Base-by-base conservation (phyloP, 495 filamentous ascomycete genomes). In the Aspergillus conjunctus region DNA sequence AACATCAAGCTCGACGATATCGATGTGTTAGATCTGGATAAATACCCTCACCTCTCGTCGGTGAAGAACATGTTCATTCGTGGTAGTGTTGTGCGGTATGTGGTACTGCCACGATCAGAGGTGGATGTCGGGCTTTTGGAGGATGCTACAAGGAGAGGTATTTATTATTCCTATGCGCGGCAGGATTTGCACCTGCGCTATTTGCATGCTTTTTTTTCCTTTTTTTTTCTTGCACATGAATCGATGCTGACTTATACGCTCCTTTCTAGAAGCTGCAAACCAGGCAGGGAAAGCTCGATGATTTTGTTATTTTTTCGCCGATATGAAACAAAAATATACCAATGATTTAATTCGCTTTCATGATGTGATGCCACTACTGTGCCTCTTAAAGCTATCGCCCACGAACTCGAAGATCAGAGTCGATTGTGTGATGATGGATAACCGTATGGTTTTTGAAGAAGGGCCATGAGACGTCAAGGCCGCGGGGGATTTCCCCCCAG, bases 1-100 rank as follows among this genome's bases (percentile, higher is more conserved):
- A 98, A 98, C 79, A 98, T 98, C 80, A 98, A 98, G 79, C 85
- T 98, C 39, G 93, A 98, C 70, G 90, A 97, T 71, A 92, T 98
- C 63, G 82, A 86, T 63, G 92, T 97, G 15, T 78, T 95, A 32
- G 94, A 98, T 52, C 90, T 98, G 73, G 74, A 90, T 66, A 91
- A 91, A 71, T 98, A 95, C 68, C 95, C 94, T 21, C 94, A 98
- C 73, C 74, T 98, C 70, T 88, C 85, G 33, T 94, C 93, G n/a
- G 92, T 96, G 58, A 96, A 95, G 79, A 98, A 96, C 70, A 91
- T 98, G 73, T 98, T 98, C 72, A 98, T 98, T 69, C 85, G 94
- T 66, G 94, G 94, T 7, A 96, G 92, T 56, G 94, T 98, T 31
- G 94, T 98, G 58, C 85, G 94, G 61, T 98, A 98, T 71, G 93